Percentiles rank a stretch among this genome's conserved stretches.
Evolutionary conservation across 768 basidiomycete species (phyloP).

Genomic region (Boletus speciosus): DNA sequence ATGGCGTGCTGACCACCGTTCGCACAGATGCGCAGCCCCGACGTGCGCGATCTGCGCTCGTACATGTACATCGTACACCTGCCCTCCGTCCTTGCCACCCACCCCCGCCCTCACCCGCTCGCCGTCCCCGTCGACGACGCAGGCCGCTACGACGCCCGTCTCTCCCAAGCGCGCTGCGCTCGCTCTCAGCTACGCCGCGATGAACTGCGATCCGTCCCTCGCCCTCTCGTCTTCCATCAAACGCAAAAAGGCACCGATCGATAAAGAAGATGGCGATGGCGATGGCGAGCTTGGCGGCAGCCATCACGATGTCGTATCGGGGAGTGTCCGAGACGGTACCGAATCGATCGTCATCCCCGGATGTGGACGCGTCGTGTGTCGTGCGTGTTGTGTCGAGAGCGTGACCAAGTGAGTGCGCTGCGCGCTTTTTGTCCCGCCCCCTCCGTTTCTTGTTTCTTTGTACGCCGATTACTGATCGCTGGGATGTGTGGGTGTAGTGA

Average conservation of each 20-base stretch:
- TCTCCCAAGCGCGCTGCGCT: slow-evolving; percentile 31
- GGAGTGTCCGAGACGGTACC: not conserved
- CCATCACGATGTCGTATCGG: not conserved
- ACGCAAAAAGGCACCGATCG: slow-evolving; percentile 28
- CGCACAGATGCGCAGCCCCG: slow-evolving; percentile 30
- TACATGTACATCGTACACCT: slow-evolving; percentile 34
- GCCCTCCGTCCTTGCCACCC: slow-evolving; percentile 32
- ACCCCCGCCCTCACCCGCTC: slow-evolving; percentile 37
- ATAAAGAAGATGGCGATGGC: slow-evolving; percentile 19
- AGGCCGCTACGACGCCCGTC: slow-evolving; percentile 4
- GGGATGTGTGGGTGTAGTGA: slow-evolving; percentile 14
- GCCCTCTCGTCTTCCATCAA: slow-evolving; percentile 7
- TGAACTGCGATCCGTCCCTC: slow-evolving; percentile 18
- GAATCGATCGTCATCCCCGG: slow-evolving; percentile 24
- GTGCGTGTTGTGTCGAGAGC: slow-evolving; percentile 36
- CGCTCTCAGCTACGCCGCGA: slow-evolving; percentile 18
- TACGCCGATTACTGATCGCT: slow-evolving; percentile 12
- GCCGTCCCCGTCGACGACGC: slow-evolving; percentile 25
- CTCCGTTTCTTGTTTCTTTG: not conserved
- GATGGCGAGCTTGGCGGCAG: not conserved
- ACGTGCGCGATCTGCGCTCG: slow-evolving; percentile 37
- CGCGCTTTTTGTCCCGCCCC: not conserved
- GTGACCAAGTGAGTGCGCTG: slow-evolving; percentile 30
- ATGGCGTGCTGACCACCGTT: slow-evolving; percentile 2
- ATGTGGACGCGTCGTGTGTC: slow-evolving; percentile 36